Conservation (phyloP, 2,329 filamentous ascomycete genomes). For the Anthostomella pinea region DNA sequence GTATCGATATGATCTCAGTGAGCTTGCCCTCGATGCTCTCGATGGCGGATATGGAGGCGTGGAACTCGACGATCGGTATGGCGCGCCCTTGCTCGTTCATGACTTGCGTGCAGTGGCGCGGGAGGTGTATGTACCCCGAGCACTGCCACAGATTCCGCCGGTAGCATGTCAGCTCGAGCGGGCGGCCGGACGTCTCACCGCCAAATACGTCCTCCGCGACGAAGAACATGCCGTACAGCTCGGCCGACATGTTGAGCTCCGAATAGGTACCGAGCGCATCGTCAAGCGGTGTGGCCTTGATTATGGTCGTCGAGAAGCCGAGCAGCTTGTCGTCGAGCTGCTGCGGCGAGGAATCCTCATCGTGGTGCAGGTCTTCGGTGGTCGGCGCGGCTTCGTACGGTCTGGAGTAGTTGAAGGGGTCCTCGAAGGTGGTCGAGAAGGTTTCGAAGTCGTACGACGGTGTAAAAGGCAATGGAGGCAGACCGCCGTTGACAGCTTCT, state of each 20-base stretch:
- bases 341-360: slow-evolving; percentile 49
- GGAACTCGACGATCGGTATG: slow-evolving; percentile 72
- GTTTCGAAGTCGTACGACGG: slow-evolving; percentile 60
- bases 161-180: slow-evolving; percentile 89
- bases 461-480: slow-evolving; percentile 51
- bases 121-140: slow-evolving; percentile 79
- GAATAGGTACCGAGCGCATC: slow-evolving; percentile 58
- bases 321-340: slow-evolving; percentile 68
- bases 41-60: slow-evolving; percentile 77
- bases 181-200: slow-evolving; percentile 53
- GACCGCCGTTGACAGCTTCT: slow-evolving; percentile 40
- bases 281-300: slow-evolving; percentile 62
- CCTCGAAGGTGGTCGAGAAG: slow-evolving; percentile 62
- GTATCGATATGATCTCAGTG: slow-evolving; percentile 94
- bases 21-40: slow-evolving; percentile 90
- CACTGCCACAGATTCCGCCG: slow-evolving; percentile 94
- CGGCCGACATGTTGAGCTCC: slow-evolving; percentile 66
- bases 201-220: slow-evolving; percentile 78
- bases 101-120: slow-evolving; percentile 67
- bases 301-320: slow-evolving; percentile 65
- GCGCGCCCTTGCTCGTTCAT: slow-evolving; percentile 73
- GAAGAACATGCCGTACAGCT: slow-evolving; percentile 87
- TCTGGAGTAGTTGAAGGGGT: slow-evolving; percentile 59
- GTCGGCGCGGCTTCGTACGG: slow-evolving; percentile 45
- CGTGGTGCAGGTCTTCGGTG: slow-evolving; percentile 40